Percentiles rank a stretch among this genome's conserved stretches.
These are phyloP conservation scores for Leptographium procerum DNA, from an alignment of 2,329 filamentous ascomycete species.

Conservation along the genomic window DNA sequence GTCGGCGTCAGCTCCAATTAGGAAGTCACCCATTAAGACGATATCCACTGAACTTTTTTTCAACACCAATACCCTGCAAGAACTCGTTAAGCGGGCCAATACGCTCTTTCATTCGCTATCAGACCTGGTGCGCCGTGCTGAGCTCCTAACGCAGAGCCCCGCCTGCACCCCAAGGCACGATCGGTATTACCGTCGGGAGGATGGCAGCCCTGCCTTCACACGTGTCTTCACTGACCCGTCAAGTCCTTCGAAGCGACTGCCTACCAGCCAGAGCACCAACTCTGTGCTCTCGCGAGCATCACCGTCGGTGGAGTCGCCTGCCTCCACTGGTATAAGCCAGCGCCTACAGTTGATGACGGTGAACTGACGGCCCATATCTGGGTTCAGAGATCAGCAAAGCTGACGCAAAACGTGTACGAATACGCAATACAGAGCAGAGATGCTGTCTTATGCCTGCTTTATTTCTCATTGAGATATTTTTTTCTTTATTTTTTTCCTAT, in stretches of 20 bases:
- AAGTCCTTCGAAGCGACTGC: slow-evolving; percentile 39
- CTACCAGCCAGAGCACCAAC: slow-evolving; percentile 42
- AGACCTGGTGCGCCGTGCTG: slow-evolving; percentile 46
- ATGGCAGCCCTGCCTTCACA: slow-evolving; percentile 57
- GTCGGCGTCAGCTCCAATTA: slow-evolving; percentile 28
- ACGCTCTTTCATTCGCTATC: slow-evolving; percentile 48
- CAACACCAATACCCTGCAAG: slow-evolving; percentile 57
- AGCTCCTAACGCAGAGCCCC: slow-evolving; percentile 47
- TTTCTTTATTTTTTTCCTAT: neutral
- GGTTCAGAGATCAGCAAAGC: neutral
- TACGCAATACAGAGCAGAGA: neutral
- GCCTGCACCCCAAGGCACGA: slow-evolving; percentile 36
- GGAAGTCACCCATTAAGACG: slow-evolving; percentile 20
- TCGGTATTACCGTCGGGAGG: slow-evolving; percentile 26
- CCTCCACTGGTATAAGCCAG: slow-evolving; percentile 36
- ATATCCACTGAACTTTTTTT: slow-evolving; percentile 48
- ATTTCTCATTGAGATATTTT: neutral
- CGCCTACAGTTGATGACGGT: slow-evolving; percentile 57
- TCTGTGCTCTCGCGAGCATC: slow-evolving; percentile 31
- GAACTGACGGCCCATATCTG: slow-evolving; percentile 24
- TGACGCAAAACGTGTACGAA: neutral
- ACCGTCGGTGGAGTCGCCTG: slow-evolving; percentile 40
- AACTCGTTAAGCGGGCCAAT: slow-evolving; percentile 51
- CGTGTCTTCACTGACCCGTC: slow-evolving; percentile 53
- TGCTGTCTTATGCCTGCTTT: neutral